Conservation (phyloP, 73 alveolate species). For the Blepharisma japonicum region DNA sequence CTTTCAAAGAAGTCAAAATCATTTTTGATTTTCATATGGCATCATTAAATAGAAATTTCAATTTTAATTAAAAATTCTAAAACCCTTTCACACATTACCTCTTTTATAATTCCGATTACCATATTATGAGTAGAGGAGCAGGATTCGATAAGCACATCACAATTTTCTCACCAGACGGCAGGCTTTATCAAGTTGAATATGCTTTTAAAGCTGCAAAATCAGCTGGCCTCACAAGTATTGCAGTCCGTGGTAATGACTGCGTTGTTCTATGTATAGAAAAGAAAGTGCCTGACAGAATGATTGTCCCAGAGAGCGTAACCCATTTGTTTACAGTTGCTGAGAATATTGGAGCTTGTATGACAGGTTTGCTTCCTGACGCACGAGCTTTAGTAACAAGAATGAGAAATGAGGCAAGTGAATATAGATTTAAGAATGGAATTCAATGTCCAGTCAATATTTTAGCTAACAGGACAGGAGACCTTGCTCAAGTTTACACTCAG, state of each 20-base stretch:
- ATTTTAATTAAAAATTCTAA: too few species aligned
- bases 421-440: conserved; percentile 88
- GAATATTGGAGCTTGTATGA: conserved; percentile 80
- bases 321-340: conserved; percentile 79
- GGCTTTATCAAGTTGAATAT: conserved; percentile 91
- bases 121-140: conserved; percentile 24
- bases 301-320: conserved; percentile 87
- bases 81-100: too few species aligned
- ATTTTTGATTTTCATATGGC: neutral
- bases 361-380: conserved; percentile 86
- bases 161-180: conserved; percentile 94
- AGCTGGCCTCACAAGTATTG: conserved; percentile 89
- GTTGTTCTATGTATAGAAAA: conserved; percentile 59
- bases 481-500: conserved; percentile 81
- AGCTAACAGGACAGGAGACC: conserved; percentile 83
- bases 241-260: conserved; percentile 89
- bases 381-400: conserved; percentile 73
- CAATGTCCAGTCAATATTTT: conserved; percentile 88
- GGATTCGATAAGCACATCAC: conserved; percentile 78
- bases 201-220: conserved; percentile 91
- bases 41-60: too few species aligned
- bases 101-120: too few species aligned
- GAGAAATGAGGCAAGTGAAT: conserved; percentile 87
- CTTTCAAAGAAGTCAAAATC: neutral
- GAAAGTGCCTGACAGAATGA: conserved; percentile 83